A percentile compares a stretch with the other conserved stretches of the same genome.
Conservation (phyloP, 2,329 filamentous ascomycete species). For the Chaetomiaceae sp. region DNA sequence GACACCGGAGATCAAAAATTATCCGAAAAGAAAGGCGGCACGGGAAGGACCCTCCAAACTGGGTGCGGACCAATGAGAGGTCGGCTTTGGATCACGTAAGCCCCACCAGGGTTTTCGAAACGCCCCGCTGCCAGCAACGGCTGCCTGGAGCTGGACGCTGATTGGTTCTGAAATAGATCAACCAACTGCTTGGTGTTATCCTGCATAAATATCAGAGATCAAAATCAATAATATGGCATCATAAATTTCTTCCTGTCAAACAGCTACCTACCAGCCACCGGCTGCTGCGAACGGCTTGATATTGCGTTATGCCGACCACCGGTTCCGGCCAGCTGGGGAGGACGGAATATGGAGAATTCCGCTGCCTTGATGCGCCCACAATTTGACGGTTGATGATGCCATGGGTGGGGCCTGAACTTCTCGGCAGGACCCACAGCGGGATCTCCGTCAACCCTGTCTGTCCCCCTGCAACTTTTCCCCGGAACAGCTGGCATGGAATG, state of each 20-base stretch:
- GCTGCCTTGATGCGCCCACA: neutral
- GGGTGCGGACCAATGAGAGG: slow-evolving; percentile 2
- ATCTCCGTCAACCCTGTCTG: slow-evolving; percentile 8
- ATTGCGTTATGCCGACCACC: slow-evolving; percentile 11
- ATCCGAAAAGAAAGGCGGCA: slow-evolving; percentile 14
- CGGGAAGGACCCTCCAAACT: slow-evolving; percentile 14
- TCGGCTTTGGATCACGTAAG: neutral
- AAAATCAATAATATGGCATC: too few relatives aligned
- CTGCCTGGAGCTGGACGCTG: neutral
- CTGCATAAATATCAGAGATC: neutral
- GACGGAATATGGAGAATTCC: neutral
- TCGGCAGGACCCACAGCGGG: slow-evolving; percentile 7
- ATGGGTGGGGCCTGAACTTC: slow-evolving; percentile 2
- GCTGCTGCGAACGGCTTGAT: slow-evolving; percentile 19
- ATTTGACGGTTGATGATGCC: slow-evolving; percentile 9
- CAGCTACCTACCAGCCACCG: neutral
- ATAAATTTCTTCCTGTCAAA: too few relatives aligned
- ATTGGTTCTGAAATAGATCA: slow-evolving; percentile 20
- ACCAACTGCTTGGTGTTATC: too few relatives aligned
- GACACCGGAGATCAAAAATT: slow-evolving; percentile 14
- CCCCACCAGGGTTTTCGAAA: slow-evolving; percentile 2
- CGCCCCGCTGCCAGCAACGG: neutral
- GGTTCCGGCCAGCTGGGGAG: neutral
- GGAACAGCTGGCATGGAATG: neutral
- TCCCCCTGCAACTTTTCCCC: neutral